phyloP scores from a whole-genome alignment of 2,329 filamentous ascomycete species.

The Trichoderma koningii region DNA sequence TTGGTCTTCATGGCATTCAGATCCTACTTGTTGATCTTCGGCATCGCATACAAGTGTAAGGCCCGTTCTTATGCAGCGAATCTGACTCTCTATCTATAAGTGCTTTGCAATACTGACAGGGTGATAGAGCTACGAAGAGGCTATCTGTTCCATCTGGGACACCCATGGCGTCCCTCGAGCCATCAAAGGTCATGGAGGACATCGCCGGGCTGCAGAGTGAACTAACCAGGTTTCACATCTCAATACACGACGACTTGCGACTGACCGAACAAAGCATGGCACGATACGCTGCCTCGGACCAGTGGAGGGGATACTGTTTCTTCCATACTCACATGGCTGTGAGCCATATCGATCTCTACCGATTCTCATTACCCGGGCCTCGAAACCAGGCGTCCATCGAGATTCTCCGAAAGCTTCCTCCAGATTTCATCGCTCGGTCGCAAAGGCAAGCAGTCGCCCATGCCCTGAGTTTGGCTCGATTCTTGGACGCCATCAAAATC shows the following conservation, averaged over 20 bases:
- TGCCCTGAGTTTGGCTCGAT: slow-evolving; percentile 42
- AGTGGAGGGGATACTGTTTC: slow-evolving; percentile 42
- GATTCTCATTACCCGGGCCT: slow-evolving; percentile 43
- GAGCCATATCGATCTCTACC: slow-evolving; percentile 45
- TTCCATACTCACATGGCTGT: slow-evolving; percentile 43
- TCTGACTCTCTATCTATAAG: neutral
- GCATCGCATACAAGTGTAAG: slow-evolving; percentile 44
- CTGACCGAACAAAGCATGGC: slow-evolving; percentile 41
- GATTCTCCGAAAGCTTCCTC: slow-evolving; percentile 40
- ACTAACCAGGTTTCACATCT: slow-evolving; percentile 42
- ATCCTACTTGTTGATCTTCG: slow-evolving; percentile 42
- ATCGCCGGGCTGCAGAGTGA: slow-evolving; percentile 44
- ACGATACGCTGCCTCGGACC: slow-evolving; percentile 37
- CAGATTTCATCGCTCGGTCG: slow-evolving; percentile 41
- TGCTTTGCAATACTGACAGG: neutral
- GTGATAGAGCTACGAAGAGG: slow-evolving; percentile 34
- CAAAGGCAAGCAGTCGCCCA: slow-evolving; percentile 46
- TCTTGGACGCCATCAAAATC: slow-evolving; percentile 41
- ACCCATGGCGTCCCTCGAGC: slow-evolving; percentile 36
- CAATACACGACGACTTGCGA: slow-evolving; percentile 40
- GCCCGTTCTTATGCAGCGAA: neutral
- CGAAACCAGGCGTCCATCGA: slow-evolving; percentile 39
- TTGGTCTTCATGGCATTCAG: slow-evolving; percentile 41
- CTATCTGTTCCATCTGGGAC: slow-evolving; percentile 32
- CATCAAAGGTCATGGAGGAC: slow-evolving; percentile 43